Evolutionary conservation across 1,284 basidiomycete species (phyloP).

Genomic region (Apiotrichum porosum): DNA sequence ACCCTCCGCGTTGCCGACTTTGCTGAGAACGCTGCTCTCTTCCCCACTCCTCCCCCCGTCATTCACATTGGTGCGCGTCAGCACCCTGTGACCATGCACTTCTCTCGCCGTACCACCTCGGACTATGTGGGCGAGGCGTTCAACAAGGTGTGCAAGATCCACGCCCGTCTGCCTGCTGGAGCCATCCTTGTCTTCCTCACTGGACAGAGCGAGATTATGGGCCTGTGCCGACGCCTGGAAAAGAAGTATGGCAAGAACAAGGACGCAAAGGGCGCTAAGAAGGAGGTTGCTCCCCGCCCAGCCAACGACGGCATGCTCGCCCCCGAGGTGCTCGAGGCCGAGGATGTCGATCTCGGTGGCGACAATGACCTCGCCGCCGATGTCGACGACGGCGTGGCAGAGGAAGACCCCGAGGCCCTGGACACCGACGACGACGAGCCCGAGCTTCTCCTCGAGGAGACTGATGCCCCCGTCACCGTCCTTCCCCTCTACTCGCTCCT

Average conservation of each 20-base stretch:
- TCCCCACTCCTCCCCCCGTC: slow-evolving; percentile 77
- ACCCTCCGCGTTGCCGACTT: slow-evolving; percentile 94
- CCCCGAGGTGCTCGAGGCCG: slow-evolving; percentile 45
- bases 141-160: slow-evolving; percentile 80
- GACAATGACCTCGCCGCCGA: slow-evolving; percentile 51
- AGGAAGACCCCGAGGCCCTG: slow-evolving; percentile 47
- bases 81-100: slow-evolving; percentile 93
- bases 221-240: slow-evolving; percentile 66
- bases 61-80: slow-evolving; percentile 86
- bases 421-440: slow-evolving; percentile 49
- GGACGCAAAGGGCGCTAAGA: slow-evolving; percentile 45
- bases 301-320: slow-evolving; percentile 14
- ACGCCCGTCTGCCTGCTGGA: slow-evolving; percentile 63
- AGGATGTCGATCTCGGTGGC: slow-evolving; percentile 48
- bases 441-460: slow-evolving; percentile 44
- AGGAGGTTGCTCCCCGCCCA: slow-evolving; percentile 1
- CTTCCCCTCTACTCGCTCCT: slow-evolving; percentile 70
- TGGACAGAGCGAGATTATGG: slow-evolving; percentile 69
- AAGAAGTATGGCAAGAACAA: slow-evolving; percentile 65
- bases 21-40: slow-evolving; percentile 77
- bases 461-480: slow-evolving; percentile 60
- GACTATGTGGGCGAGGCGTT: slow-evolving; percentile 90
- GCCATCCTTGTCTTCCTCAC: slow-evolving; percentile 71
- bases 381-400: slow-evolving; percentile 49
- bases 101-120: slow-evolving; percentile 74